These are phyloP conservation scores for Cercospora beticola DNA, from an alignment of 2,329 filamentous ascomycete genomes.

Conservation along the genomic window DNA sequence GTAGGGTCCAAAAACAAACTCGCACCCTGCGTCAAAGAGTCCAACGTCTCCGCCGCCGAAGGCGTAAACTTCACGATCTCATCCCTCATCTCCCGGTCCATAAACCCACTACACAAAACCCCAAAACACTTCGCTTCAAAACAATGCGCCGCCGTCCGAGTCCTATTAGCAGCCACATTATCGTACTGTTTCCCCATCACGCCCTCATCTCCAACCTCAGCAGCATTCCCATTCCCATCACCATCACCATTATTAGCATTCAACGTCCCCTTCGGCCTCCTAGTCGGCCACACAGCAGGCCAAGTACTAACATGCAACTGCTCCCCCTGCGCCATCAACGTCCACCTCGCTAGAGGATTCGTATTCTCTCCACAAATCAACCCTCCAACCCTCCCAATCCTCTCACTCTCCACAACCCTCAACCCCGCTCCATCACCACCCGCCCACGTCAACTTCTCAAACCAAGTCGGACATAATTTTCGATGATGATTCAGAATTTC, in stretches of 20 bases:
- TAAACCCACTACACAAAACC: constrained; percentile 48
- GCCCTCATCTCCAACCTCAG: background rate
- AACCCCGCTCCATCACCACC: constrained; percentile 55
- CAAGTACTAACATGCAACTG: constrained; percentile 57
- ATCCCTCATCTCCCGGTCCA: constrained; percentile 40
- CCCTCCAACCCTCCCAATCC: constrained; percentile 49
- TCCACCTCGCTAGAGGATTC: constrained; percentile 55
- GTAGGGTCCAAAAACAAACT: constrained; percentile 56
- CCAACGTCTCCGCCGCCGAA: constrained; percentile 36
- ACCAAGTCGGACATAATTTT: constrained; percentile 58
- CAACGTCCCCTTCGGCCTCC: constrained; percentile 1
- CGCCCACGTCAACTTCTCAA: constrained; percentile 57
- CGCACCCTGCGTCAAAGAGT: constrained; percentile 45
- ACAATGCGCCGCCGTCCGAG: constrained; percentile 55
- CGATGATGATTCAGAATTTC: constrained; percentile 53
- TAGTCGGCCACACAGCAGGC: constrained; percentile 57
- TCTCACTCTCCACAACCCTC: constrained; percentile 45
- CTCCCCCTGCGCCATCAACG: constrained; percentile 56
- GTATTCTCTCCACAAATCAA: constrained; percentile 61
- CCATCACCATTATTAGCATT: too few relatives aligned
- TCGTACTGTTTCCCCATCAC: constrained; percentile 48
- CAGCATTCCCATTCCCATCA: background rate
- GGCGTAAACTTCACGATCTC: constrained; percentile 38
- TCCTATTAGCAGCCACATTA: constrained; percentile 55
- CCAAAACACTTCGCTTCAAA: constrained; percentile 61